Evolutionary conservation across 495 filamentous ascomycete genomes (phyloP).

Genomic region (Penicillium desertorum): DNA sequence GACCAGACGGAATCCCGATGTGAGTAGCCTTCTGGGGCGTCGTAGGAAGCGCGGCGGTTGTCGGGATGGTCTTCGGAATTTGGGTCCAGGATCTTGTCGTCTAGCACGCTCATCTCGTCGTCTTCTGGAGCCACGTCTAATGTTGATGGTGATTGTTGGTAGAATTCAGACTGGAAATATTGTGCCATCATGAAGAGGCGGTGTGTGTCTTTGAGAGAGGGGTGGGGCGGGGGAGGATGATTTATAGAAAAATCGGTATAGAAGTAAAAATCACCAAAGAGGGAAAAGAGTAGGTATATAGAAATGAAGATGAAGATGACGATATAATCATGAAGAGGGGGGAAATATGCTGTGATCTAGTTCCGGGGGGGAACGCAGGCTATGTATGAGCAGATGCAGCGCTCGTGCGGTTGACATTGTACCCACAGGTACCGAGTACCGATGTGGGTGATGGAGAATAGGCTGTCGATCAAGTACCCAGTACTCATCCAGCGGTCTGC

Average conservation of each 20-base stretch:
- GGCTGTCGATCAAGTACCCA: conserved; percentile 19
- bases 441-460: conserved; percentile 11
- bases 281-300: conserved; percentile 23
- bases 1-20: conserved; percentile 76
- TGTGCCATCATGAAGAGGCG: conserved; percentile 44
- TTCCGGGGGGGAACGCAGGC: conserved; percentile 26
- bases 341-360: conserved; percentile 15
- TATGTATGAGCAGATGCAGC: conserved; percentile 29
- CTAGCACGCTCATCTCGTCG: conserved; percentile 77
- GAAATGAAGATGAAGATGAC: conserved; percentile 22
- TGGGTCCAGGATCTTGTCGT: conserved; percentile 80
- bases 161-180: conserved; percentile 57
- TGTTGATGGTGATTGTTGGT: conserved; percentile 59
- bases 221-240: conserved; percentile 19
- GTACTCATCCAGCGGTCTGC: conserved; percentile 37
- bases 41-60: conserved; percentile 69
- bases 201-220: conserved; percentile 23
- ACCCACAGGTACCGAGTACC: conserved; percentile 16
- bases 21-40: conserved; percentile 65
- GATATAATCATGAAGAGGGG: conserved; percentile 16
- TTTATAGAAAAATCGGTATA: conserved; percentile 31
- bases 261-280: conserved; percentile 14
- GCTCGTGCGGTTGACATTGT: conserved; percentile 12
- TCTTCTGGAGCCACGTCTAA: conserved; percentile 71
- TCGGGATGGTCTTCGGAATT: conserved; percentile 67